phyloP scores from a whole-genome alignment of 1,139 yeast genomes.

The Hemisphaericaspora xylanilytica region DNA sequence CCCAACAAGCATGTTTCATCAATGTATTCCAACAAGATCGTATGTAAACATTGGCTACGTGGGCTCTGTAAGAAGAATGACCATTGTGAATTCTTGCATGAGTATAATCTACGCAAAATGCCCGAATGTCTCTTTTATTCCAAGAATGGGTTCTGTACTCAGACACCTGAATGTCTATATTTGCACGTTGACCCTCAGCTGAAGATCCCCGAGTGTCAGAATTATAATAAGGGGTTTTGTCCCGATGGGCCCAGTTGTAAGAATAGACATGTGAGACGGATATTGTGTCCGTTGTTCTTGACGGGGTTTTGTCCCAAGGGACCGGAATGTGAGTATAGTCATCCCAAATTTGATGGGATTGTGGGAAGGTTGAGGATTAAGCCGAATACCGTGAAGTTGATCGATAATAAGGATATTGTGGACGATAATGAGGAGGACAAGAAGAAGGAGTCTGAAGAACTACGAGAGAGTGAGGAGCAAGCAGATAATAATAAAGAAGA shows the following conservation, averaged over 20 bases:
- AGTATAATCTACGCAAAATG: constrained; percentile 90
- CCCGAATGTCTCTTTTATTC: constrained; percentile 92
- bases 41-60: constrained; percentile 97
- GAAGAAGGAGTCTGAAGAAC: constrained; percentile 5
- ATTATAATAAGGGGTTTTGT: constrained; percentile 87
- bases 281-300: constrained; percentile 77
- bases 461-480: constrained; percentile 13
- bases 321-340: constrained; percentile 55
- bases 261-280: constrained; percentile 75
- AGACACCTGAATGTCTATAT: constrained; percentile 91
- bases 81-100: constrained; percentile 94
- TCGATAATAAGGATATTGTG: constrained; percentile 1
- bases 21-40: constrained; percentile 76
- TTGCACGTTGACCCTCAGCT: constrained; percentile 87
- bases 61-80: constrained; percentile 97
- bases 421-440: constrained; percentile 9
- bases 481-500: constrained; percentile 23
- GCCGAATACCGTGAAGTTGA: constrained; percentile 33
- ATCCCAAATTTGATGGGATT: constrained; percentile 53
- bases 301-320: constrained; percentile 93
- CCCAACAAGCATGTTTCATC: constrained; percentile 87
- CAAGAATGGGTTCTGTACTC: constrained; percentile 90
- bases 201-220: constrained; percentile 82
- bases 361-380: constrained; percentile 48
- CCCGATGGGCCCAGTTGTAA: constrained; percentile 88